Evolutionary conservation across 805 yeast species (phyloP), one percentile per base, ranked within the genome.

Genomic region (Saccharomycopsis selenospora): DNA sequence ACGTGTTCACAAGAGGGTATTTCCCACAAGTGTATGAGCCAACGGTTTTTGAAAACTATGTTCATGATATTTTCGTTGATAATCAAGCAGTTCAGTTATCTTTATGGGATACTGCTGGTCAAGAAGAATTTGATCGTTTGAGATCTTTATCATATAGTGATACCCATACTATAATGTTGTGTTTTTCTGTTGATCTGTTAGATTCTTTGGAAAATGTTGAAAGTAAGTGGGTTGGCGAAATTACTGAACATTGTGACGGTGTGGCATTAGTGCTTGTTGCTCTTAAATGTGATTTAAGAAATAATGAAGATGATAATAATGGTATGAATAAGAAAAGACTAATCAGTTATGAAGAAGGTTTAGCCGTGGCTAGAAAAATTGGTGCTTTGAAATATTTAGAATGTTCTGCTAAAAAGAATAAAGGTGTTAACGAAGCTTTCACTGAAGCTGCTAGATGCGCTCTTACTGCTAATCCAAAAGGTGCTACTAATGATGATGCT

Each of bases 371-470:
- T 33, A 89, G 89, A 61, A 79, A 79, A 62, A 85, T 93, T 40
- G 97, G 97, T 22, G 98, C 99, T 0, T 71, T 90, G 59, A 78
- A 98, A 60, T 93, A 93, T 65, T 73, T 93, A 61, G 99, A 93
- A 66, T 93, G 99, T 68, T 86, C 96, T 24, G 98, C 99, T 4
- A 93, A 90, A 72, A 82, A 84, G 64, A 91, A 90, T 66, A 79
- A 95, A 61, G 99, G 99, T 56, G 99, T 93, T n/a, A 93, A 95
- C 61, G 99, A 93, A 69, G 98, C 97, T 7, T 93, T 93, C 64
- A 89, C 97, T 0, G 99, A 93, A 68, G 99, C 98, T 40, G 96
- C 98, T 5, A 81, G 99, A 64, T 90, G 95, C 61, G 98, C 97
- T 2, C 73, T 91, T 57, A 82, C 85, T 54, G 95, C 95, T 11